Evolutionary conservation across 1,284 basidiomycete species (phyloP).

Genomic region (Marasmius fiardii): DNA sequence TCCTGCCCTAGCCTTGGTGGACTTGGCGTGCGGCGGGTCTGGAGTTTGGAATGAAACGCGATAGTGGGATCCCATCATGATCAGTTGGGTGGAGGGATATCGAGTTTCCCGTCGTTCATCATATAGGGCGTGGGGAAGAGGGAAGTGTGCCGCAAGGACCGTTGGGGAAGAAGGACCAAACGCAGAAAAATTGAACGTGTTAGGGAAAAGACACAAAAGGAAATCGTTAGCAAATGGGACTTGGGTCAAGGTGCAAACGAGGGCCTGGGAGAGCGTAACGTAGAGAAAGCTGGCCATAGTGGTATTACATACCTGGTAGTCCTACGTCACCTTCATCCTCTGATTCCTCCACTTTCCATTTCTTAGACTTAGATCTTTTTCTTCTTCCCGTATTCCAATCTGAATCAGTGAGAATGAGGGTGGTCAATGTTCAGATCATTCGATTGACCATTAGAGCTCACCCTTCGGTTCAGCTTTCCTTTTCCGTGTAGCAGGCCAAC

Average conservation of each 20-base stretch:
- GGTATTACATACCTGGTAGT: conserved; percentile 39
- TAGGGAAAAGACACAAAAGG: not conserved
- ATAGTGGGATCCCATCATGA: not conserved
- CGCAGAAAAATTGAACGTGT: too few species aligned
- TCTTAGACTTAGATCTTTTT: too few species aligned
- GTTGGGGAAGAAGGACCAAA: not conserved
- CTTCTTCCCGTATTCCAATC: conserved; percentile 60
- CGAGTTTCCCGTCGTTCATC: not conserved
- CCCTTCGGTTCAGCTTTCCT: not conserved
- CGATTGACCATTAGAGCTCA: not conserved
- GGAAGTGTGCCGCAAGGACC: not conserved
- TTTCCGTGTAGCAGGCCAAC: conserved; percentile 16
- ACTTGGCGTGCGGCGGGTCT: not conserved
- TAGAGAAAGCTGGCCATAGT: not conserved
- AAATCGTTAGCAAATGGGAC: conserved; percentile 8
- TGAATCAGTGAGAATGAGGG: conserved; percentile 22
- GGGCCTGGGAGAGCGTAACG: not conserved
- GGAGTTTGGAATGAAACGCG: not conserved
- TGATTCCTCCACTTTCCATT: conserved; percentile 62
- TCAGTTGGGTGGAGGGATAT: not conserved
- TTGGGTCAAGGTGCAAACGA: not conserved
- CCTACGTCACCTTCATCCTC: conserved; percentile 71
- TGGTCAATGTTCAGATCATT: conserved; percentile 20
- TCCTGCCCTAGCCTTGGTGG: not conserved
- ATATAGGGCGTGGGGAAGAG: not conserved